Conservation (phyloP, 768 basidiomycete species). For the Tulasnella sp. region DNA sequence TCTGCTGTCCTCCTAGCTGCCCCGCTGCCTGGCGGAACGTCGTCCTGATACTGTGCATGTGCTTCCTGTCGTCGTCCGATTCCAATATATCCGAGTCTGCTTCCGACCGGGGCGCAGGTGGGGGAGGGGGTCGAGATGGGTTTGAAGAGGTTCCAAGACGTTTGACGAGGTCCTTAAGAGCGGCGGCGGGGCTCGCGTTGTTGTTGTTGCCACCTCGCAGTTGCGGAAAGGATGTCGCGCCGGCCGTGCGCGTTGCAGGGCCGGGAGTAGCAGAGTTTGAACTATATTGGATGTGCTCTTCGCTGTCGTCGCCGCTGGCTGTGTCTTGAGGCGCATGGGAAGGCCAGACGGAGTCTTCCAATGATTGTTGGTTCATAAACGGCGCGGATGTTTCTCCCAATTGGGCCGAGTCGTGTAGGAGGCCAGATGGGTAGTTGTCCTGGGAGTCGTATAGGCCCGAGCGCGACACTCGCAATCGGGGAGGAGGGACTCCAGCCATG, state of each 20-base stretch:
- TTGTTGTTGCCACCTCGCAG: not conserved
- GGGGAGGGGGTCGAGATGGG: constrained; percentile 9
- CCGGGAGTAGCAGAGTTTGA: constrained; percentile 27
- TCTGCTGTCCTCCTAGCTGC: not conserved
- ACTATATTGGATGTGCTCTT: constrained; percentile 6
- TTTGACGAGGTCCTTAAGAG: constrained; percentile 13
- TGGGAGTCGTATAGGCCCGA: constrained; percentile 21
- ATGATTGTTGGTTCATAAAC: constrained; percentile 17
- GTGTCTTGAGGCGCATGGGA: not conserved
- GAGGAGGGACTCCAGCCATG: not conserved
- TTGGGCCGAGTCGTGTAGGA: constrained; percentile 19
- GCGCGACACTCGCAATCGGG: constrained; percentile 16
- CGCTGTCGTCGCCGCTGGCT: constrained; percentile 2
- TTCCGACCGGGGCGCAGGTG: constrained; percentile 24
- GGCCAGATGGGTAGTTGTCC: constrained; percentile 25
- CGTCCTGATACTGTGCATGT: constrained; percentile 1
- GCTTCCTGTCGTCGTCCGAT: constrained; percentile 12
- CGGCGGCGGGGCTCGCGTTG: constrained; percentile 13
- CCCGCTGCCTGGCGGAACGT: constrained; percentile 17
- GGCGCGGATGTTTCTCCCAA: constrained; percentile 23
- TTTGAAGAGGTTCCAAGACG: constrained; percentile 3
- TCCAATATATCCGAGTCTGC: constrained; percentile 31
- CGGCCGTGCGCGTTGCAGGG: constrained; percentile 17
- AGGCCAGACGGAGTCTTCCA: constrained; percentile 30
- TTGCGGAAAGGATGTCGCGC: constrained; percentile 3